Evolutionary conservation across 2,329 filamentous ascomycete genomes (phyloP), one percentile per base, ranked within the genome.

Genomic region (Colletotrichum karsti): DNA sequence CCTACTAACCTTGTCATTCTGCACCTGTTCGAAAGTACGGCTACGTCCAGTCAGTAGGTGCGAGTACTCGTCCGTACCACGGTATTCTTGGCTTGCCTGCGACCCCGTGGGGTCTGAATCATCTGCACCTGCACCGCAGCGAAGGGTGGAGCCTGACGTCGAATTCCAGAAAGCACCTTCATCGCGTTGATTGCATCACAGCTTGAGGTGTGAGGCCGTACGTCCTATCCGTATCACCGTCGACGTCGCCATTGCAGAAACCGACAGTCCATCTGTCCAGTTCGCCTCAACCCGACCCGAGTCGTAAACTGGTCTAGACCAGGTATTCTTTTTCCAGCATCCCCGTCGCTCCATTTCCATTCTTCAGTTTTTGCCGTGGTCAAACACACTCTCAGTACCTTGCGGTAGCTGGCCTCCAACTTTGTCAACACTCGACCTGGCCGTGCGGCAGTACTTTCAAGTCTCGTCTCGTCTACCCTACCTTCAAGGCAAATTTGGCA

Each of bases 181-280:
- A 18, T 58, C 37, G 64, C 64, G 35, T 30, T 41, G 51, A 64
- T 67, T 67, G 64, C 60, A 64, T 67, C 64, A 67, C 60, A 30
- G 20, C 60, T 39, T 28, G 33, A 35, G 33, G n/a, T n/a, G n/a
- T n/a, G n/a, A 35, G 33, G 13, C 33, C 33, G 3, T 35, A 35
- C 33, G 10, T 13, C 4, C 33, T 35, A 12, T 13, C 33, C 13
- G 33, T 35, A 9, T 35, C 33, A 12, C 33, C 7, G 33, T 5
- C 33, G 15, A 13, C 53, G 8, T 56, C 53, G 35, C 22, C 15
- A 28, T 30, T 22, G 33, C 35, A 18, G 18, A 53, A 35, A 15
- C n/a, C 28, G 24, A 4, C 53, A 51, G 37, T 24, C 55, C 22
- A 30, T 7, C n/a, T n/a, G n/a, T 20, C n/a, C 35, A 15, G 18